Conservation (phyloP, 208 protist species). For the Trypanosoma caninum region DNA sequence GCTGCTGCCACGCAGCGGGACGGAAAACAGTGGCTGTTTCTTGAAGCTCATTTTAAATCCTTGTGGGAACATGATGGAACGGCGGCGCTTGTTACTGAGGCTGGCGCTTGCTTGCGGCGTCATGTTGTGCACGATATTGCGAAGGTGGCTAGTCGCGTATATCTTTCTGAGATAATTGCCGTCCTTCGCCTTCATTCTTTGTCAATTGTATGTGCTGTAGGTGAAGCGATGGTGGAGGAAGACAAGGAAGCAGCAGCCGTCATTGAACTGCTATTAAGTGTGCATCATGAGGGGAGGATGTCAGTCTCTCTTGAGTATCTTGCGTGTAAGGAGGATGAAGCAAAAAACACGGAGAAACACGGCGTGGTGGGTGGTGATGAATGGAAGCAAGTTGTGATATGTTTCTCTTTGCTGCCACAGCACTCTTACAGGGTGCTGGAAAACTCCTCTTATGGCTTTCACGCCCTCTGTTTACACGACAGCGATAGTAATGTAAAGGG, state of each 20-base stretch:
- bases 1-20: slow-evolving; percentile 17
- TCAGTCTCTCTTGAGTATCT: slow-evolving; percentile 7
- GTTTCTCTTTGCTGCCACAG: no score
- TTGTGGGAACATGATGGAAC: slow-evolving; percentile 14
- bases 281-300: slow-evolving; percentile 35
- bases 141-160: slow-evolving; percentile 30
- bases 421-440: no score
- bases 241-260: neutral
- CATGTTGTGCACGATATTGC: slow-evolving; percentile 42
- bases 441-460: neutral
- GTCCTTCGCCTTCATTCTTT: slow-evolving; percentile 2
- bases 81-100: slow-evolving; percentile 11
- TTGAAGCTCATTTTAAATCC: slow-evolving; percentile 5
- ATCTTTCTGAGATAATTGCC: slow-evolving; percentile 25
- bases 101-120: slow-evolving; percentile 18
- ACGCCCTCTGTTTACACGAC: slow-evolving; percentile 13
- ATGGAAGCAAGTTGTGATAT: neutral
- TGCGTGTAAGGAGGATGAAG: neutral
- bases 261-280: slow-evolving; percentile 29
- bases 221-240: no score
- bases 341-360: neutral
- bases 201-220: neutral
- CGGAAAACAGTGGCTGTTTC: slow-evolving; percentile 14
- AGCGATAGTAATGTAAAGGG: neutral
- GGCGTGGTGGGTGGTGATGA: neutral